phyloP scores from a whole-genome alignment of 441 rosid genomes.

The Theobroma grandiflorum region DNA sequence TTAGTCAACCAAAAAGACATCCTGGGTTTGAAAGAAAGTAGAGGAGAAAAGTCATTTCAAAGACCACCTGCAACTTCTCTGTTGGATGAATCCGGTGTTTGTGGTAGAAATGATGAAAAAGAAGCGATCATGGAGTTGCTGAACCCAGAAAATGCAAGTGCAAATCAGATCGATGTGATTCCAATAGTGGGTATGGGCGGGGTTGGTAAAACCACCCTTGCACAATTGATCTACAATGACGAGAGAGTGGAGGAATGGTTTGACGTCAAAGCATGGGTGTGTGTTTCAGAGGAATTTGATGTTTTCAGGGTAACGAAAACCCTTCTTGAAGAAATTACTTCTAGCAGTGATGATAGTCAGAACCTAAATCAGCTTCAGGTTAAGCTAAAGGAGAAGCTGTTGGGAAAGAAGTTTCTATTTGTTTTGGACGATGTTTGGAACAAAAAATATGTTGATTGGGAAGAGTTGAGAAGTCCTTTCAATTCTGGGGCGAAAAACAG shows the following conservation, averaged over 20 bases:
- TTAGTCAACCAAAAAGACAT: background rate
- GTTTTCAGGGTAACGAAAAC: background rate
- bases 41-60: background rate
- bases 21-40: background rate
- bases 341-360: background rate
- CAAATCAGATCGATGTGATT: background rate
- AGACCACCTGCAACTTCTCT: constrained; percentile 1
- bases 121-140: background rate
- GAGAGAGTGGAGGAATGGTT: background rate
- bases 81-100: constrained; percentile 15
- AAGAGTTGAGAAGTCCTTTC: background rate
- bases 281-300: background rate
- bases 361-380: background rate
- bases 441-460: background rate
- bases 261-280: constrained; percentile 15
- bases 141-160: background rate
- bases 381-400: background rate
- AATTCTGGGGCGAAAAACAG: background rate
- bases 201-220: background rate
- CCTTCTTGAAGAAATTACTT: background rate
- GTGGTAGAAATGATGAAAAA: background rate
- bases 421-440: constrained; percentile 10
- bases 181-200: background rate
- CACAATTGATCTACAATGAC: constrained; percentile 2
- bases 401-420: background rate